Evolutionary conservation across 768 basidiomycete species (phyloP).

Genomic region (Russula sp.): DNA sequence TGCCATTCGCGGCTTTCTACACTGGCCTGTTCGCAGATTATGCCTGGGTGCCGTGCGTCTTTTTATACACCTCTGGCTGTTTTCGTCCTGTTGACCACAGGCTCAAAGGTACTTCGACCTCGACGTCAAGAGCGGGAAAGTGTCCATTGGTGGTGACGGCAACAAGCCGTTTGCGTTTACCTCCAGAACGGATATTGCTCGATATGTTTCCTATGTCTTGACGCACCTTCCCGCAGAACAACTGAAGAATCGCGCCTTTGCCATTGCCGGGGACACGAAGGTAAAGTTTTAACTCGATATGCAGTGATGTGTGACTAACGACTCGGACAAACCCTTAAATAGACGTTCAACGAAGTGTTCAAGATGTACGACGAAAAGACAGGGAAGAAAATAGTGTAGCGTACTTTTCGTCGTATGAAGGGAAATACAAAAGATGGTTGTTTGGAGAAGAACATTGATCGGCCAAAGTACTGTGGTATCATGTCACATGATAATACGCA

Average conservation of each 20-base stretch:
- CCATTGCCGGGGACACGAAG: not conserved
- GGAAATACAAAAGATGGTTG: too few relatives aligned
- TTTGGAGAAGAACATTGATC: too few relatives aligned
- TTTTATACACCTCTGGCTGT: not conserved
- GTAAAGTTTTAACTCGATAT: not conserved
- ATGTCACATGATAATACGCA: too few relatives aligned
- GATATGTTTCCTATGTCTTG: not conserved
- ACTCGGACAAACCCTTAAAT: not conserved
- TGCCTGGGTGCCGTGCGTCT: not conserved
- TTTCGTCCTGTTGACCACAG: not conserved
- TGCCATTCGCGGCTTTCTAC: not conserved
- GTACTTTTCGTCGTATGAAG: too few relatives aligned
- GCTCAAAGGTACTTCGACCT: not conserved
- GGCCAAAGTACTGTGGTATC: too few relatives aligned
- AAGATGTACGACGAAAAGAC: conserved; percentile 26
- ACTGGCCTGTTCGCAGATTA: not conserved
- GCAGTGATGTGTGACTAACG: not conserved
- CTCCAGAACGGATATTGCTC: not conserved
- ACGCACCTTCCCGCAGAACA: not conserved
- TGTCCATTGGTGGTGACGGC: not conserved
- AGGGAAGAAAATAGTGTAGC: conserved; percentile 17
- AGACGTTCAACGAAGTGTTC: conserved; percentile 31
- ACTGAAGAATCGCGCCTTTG: not conserved
- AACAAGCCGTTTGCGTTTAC: not conserved
- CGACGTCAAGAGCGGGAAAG: not conserved